These are phyloP conservation scores for Sporopachydermia lactativora DNA, from an alignment of 805 yeast genomes.

Conservation along the genomic window DNA sequence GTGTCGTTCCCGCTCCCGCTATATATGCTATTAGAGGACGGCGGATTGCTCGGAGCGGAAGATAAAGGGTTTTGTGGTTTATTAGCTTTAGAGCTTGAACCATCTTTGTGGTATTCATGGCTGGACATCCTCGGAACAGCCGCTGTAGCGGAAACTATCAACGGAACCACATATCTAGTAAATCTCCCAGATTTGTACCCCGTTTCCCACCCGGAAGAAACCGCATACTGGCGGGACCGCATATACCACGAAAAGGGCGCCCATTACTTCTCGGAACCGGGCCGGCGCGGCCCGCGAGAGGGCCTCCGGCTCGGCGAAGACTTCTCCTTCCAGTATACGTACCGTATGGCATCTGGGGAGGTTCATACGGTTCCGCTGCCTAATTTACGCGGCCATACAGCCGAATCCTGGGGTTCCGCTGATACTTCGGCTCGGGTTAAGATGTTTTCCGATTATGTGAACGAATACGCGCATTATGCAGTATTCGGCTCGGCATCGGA, in stretches of 20 bases:
- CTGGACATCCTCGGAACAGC: background rate
- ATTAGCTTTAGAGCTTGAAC: background rate
- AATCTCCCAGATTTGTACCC: background rate
- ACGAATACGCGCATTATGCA: constrained; percentile 7
- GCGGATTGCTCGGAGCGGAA: background rate
- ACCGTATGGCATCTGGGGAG: background rate
- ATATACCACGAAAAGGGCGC: background rate
- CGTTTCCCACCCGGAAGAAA: background rate
- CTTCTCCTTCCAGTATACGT: constrained; percentile 1
- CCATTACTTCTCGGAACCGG: background rate
- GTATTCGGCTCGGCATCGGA: constrained; percentile 6
- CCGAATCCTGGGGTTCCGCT: background rate
- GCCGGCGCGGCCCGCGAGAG: background rate
- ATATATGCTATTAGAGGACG: constrained; percentile 7
- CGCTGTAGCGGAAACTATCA: background rate
- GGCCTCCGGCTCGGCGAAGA: background rate
- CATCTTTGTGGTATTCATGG: background rate
- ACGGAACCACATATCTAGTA: background rate
- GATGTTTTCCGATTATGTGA: constrained; percentile 6
- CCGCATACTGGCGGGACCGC: background rate
- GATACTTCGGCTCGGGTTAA: background rate
- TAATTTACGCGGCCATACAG: background rate
- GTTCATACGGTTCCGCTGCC: background rate
- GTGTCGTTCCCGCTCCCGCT: constrained; percentile 14
- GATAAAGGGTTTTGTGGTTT: background rate